phyloP scores from a whole-genome alignment of 805 yeast genomes.

The Myxozyma geophila region DNA sequence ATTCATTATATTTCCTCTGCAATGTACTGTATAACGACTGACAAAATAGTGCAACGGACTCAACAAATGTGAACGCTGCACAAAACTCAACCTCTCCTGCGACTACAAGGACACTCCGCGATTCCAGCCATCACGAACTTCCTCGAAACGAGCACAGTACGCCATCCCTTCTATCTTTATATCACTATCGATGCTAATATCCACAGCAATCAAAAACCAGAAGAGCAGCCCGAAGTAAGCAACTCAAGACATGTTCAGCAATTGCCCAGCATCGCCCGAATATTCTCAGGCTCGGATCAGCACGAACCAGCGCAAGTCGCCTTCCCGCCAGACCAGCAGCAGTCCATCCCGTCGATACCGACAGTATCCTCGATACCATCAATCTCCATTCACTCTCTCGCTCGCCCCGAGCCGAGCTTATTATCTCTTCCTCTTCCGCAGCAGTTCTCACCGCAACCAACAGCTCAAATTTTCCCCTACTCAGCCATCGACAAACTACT shows the following conservation, averaged over 20 bases:
- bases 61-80: constrained; percentile 37
- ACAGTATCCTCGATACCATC: no score
- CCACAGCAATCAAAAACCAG: not conserved
- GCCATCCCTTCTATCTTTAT: no score
- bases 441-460: not conserved
- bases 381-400: constrained; percentile 2
- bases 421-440: not conserved
- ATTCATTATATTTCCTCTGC: not conserved
- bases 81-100: constrained; percentile 34
- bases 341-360: not conserved
- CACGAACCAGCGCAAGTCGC: not conserved
- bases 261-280: constrained; percentile 1
- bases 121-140: not conserved
- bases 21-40: no score
- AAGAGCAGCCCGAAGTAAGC: not conserved
- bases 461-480: not conserved
- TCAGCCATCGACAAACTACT: not conserved
- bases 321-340: not conserved
- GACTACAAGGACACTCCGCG: constrained; percentile 26
- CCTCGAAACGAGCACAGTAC: no score
- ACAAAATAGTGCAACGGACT: constrained; percentile 38
- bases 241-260: not conserved
- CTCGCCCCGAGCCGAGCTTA: not conserved
- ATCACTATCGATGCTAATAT: not conserved
- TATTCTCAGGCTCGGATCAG: not conserved